Percentiles rank a stretch among this genome's conserved stretches.
phyloP scores from a whole-genome alignment of 208 protist genomes.

The Entamoeba histolytica region DNA sequence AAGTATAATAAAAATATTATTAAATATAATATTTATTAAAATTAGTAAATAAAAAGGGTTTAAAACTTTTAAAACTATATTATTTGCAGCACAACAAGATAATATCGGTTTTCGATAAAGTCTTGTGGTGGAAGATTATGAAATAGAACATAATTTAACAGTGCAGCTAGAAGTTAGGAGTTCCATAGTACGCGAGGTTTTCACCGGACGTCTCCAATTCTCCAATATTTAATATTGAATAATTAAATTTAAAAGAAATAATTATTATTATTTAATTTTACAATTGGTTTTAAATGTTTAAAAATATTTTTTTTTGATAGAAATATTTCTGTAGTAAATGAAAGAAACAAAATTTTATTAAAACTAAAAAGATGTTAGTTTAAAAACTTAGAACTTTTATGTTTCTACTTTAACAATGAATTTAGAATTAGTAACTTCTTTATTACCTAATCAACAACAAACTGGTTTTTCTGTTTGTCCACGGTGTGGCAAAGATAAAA shows the following conservation, averaged over 20 bases:
- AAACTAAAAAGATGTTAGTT: too few relatives aligned
- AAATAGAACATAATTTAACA: neutral
- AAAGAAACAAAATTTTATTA: too few relatives aligned
- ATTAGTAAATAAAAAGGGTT: too few relatives aligned
- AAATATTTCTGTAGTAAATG: too few relatives aligned
- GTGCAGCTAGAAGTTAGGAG: neutral
- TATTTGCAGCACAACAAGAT: neutral
- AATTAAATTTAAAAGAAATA: too few relatives aligned
- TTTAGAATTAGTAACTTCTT: neutral
- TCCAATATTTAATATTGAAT: neutral
- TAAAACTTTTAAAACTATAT: neutral
- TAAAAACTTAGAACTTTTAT: too few relatives aligned
- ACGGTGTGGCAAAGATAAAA: neutral
- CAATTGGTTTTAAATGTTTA: too few relatives aligned
- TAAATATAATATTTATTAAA: too few relatives aligned
- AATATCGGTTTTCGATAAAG: neutral
- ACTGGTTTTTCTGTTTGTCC: neutral
- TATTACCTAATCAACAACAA: neutral
- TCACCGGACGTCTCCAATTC: neutral
- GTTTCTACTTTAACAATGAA: neutral
- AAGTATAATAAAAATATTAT: too few relatives aligned
- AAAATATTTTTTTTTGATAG: too few relatives aligned
- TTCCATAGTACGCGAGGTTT: neutral
- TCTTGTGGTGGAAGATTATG: neutral
- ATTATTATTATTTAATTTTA: too few relatives aligned